Evolutionary conservation across 768 basidiomycete species (phyloP), one percentile per base, ranked within the genome.

Genomic region (Cytidiella melzeri): DNA sequence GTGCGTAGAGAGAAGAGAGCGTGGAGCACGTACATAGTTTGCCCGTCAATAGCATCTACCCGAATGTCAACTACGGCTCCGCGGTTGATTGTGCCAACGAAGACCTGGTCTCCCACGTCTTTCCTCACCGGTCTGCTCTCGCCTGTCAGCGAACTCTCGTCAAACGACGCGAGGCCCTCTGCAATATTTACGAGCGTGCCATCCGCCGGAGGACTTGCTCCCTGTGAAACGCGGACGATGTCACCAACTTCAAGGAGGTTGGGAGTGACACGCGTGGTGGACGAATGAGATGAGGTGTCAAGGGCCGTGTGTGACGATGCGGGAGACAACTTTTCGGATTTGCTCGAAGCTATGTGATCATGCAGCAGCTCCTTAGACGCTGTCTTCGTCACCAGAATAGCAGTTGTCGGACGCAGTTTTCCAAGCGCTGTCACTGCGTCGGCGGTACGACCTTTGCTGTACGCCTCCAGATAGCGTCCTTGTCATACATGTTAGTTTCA

Each of bases 71-170:
- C 74, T 2, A 75, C 69, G 4, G 70, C 66, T 45, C 74, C 68
- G 59, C 80, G 74, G 63, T 92, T 92, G 56, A 84, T 78, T 0
- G 91, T 90, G 1, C 91, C 92, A 1, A 87, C 75, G 58, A 76
- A 85, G 20, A 93, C 76, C 37, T 68, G 68, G 60, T 92, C 89
- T 12, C 84, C 84, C 1, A 60, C 39, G 1, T 51, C 52, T 61
- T 93, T 93, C 53, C 61, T 67, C 24, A 91, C 73, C 0, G 73
- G 76, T 38, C 67, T 69, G 12, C 83, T 80, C 64, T 93, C 91
- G 3, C 91, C 91, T 0, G 92, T 93, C 44, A 93, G 69, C 2
- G 86, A 89, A 53, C 87, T 87, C 61, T 93, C 91, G 57, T 92
- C 88, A 54, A 93, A 90, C 0, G 68, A 64, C 1, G 73, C 68